These are phyloP conservation scores for Phaeoacremonium minimum DNA, from an alignment of 2,329 filamentous ascomycete genomes.

Conservation along the genomic window DNA sequence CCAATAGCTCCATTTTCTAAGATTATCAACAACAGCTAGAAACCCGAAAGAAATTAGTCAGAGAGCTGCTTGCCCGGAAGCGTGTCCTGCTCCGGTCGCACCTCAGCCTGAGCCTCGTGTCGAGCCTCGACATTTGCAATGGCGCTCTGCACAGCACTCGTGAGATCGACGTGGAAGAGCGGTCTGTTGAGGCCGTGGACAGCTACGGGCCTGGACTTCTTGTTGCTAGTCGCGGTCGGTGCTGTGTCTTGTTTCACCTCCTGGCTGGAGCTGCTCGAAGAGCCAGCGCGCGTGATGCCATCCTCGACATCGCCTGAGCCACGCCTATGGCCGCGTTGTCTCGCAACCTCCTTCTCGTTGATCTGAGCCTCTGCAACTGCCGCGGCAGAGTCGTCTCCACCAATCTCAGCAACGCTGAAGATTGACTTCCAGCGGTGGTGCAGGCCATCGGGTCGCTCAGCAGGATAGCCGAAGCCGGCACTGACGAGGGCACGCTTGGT, in stretches of 20 bases:
- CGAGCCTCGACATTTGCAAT: conserved; percentile 70
- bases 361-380: conserved; percentile 60
- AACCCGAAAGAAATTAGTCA: too few relatives aligned
- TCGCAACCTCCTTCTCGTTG: conserved; percentile 45
- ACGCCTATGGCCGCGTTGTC: conserved; percentile 1
- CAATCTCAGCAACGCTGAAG: conserved; percentile 84
- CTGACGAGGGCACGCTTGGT: conserved; percentile 84
- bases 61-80: too few relatives aligned
- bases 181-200: conserved; percentile 86
- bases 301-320: conserved; percentile 4
- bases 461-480: conserved; percentile 84
- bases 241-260: conserved; percentile 28
- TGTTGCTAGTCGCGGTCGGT: conserved; percentile 1
- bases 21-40: too few relatives aligned
- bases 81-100: too few relatives aligned
- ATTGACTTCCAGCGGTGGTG: conserved; percentile 85
- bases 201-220: conserved; percentile 45
- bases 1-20: too few relatives aligned
- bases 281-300: neutral
- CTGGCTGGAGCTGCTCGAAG: neutral
- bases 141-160: conserved; percentile 81
- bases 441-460: conserved; percentile 42
- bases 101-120: conserved; percentile 22
- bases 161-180: conserved; percentile 91
- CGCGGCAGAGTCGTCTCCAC: conserved; percentile 66